A percentile compares a stretch with the other conserved stretches of the same genome.
phyloP scores from a whole-genome alignment of 2,329 filamentous ascomycete genomes.

The Metarhizium anisopliae region DNA sequence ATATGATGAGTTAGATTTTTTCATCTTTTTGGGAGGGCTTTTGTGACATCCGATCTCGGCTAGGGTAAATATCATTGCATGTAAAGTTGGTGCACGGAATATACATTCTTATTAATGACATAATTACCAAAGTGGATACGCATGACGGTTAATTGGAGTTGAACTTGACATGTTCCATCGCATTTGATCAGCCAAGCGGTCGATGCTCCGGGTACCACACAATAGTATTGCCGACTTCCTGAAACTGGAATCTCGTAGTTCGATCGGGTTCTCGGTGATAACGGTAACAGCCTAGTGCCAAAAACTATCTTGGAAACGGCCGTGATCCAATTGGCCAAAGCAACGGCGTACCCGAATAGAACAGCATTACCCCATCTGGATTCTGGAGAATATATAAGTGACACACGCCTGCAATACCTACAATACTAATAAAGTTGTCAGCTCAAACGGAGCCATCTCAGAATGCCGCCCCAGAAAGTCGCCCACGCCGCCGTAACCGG shows the following conservation, averaged over 20 bases:
- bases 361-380: too few relatives aligned
- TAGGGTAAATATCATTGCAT: slow-evolving; percentile 1
- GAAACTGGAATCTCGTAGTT: neutral
- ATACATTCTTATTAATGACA: neutral
- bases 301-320: neutral
- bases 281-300: neutral
- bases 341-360: too few relatives aligned
- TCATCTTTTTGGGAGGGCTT: neutral
- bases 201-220: too few relatives aligned
- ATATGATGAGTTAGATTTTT: neutral
- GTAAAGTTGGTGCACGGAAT: neutral
- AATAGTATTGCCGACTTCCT: too few relatives aligned
- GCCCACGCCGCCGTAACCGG: slow-evolving; percentile 45
- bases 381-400: too few relatives aligned
- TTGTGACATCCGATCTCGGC: neutral
- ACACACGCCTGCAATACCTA: too few relatives aligned
- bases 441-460: neutral
- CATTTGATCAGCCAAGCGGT: too few relatives aligned
- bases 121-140: neutral
- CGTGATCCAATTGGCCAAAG: too few relatives aligned
- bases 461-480: slow-evolving; percentile 16
- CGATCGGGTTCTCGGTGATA: slow-evolving; percentile 2
- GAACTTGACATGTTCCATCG: too few relatives aligned
- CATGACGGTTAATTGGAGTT: too few relatives aligned
- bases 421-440: too few relatives aligned